A percentile compares a stretch with the other conserved stretches of the same genome.
Evolutionary conservation across 257 asterid species (phyloP).

Genomic region (Gynochthodes officinalis): DNA sequence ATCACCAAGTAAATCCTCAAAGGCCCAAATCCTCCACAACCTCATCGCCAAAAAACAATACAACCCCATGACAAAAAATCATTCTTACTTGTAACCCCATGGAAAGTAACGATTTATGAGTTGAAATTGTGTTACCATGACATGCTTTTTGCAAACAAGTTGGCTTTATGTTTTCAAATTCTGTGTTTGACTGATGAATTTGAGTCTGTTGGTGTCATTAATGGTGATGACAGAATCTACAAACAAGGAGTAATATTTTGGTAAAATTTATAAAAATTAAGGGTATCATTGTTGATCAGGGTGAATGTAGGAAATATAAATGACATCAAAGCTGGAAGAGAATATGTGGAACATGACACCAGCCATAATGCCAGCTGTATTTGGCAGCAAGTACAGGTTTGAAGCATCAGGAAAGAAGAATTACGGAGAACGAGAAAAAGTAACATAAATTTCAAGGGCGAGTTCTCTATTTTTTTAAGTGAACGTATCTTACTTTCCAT

Average conservation of each 20-base stretch:
- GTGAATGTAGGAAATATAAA: background rate
- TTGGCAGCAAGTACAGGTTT: background rate
- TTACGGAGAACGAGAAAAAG: background rate
- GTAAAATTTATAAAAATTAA: background rate
- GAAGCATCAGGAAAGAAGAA: background rate
- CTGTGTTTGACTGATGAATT: background rate
- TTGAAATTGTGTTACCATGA: background rate
- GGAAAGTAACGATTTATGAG: background rate
- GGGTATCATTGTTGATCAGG: background rate
- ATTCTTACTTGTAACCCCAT: background rate
- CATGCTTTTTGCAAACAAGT: background rate
- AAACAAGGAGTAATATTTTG: background rate
- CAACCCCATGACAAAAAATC: background rate
- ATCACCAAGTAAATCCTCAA: background rate
- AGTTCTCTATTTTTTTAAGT: background rate
- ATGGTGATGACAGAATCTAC: background rate
- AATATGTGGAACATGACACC: background rate
- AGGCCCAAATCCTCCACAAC: background rate
- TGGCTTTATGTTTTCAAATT: background rate
- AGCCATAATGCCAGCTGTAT: background rate
- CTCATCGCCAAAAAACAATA: background rate
- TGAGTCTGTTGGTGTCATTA: background rate
- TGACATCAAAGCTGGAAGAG: background rate
- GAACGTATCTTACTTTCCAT: no score
- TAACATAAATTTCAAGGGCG: background rate